A percentile compares a stretch with the other conserved stretches of the same genome.
These are phyloP conservation scores for Penicillium sp. DNA, from an alignment of 2,329 filamentous ascomycete species.

Conservation along the genomic window DNA sequence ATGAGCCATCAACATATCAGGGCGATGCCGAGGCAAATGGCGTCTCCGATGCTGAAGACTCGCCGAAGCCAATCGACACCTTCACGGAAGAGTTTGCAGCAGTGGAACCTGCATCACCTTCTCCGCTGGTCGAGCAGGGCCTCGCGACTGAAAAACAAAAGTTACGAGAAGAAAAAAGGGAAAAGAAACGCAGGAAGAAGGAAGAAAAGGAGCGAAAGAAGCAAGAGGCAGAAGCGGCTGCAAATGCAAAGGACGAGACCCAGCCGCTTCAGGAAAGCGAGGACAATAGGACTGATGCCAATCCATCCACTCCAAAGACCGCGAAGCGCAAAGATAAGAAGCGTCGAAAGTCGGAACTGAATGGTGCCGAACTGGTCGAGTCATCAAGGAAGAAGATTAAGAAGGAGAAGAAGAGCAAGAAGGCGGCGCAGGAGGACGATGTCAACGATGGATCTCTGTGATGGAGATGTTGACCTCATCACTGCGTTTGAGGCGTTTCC, in stretches of 20 bases:
- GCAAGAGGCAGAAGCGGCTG: neutral
- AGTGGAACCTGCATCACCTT: neutral
- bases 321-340: constrained; percentile 7
- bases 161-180: constrained; percentile 2
- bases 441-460: too few relatives aligned
- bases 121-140: neutral
- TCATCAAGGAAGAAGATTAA: constrained; percentile 4
- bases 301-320: constrained; percentile 13
- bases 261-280: neutral
- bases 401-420: constrained; percentile 1
- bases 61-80: constrained; percentile 2
- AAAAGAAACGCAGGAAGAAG: constrained; percentile 9
- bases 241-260: constrained; percentile 2
- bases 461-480: too few relatives aligned
- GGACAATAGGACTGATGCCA: too few relatives aligned
- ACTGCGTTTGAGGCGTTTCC: too few relatives aligned
- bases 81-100: constrained; percentile 1
- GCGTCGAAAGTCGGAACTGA: constrained; percentile 9
- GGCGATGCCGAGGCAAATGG: neutral
- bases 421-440: neutral
- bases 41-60: neutral
- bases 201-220: constrained; percentile 6
- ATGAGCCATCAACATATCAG: neutral
- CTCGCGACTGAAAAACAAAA: constrained; percentile 2
- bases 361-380: neutral